Base-by-base conservation (phyloP, 2,329 filamentous ascomycete species). In the Chalaropsis ovoidea region DNA sequence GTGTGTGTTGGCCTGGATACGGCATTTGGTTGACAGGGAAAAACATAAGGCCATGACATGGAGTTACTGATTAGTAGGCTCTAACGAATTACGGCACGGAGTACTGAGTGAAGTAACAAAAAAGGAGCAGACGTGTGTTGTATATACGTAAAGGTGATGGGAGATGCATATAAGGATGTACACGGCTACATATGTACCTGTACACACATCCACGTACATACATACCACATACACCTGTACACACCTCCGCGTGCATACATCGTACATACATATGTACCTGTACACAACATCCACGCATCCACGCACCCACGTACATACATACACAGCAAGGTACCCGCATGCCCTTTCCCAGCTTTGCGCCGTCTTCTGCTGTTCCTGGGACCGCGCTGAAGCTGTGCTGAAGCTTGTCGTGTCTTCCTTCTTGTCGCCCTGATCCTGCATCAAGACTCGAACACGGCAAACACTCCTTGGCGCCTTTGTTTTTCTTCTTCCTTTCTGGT, bases 321-420 rank as follows among this genome's bases (percentile, higher is more conserved):
- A 27, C 42, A 31, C 27, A 22, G 54, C 54, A 58, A 58, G 54
- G 54, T 58, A 58, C 54, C 54, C 54, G 54, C 54, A 58, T 35
- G 24, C 27, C 31, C 54, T 58, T 39, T n/a, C 24, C 22, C 22
- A 52, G 22, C 47, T 52, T 10, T 10, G 24, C 42, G 41, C 43
- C 27, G 54, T 39, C 11, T 43, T 49, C 47, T 62, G 45, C 17
- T 42, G 65, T 67, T 67, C 45, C 62, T 64, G 56, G 19, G 61
- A 41, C 27, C 35, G 43, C n/a, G 43, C 43, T 47, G 43, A 47
- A 65, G 52, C n/a, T 54, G 15, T 60, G 43, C 43, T 47, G 43
- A 47, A 39, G 35, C 35, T 61, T 27, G 39, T 61, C 43, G 54
- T 61, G 13, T 11, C n/a, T 19, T 52, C 17, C 42, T 65, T 65